These are phyloP conservation scores for Globisporangium okanoganense DNA, from an alignment of 352 stramenopile genomes.

Conservation along the genomic window DNA sequence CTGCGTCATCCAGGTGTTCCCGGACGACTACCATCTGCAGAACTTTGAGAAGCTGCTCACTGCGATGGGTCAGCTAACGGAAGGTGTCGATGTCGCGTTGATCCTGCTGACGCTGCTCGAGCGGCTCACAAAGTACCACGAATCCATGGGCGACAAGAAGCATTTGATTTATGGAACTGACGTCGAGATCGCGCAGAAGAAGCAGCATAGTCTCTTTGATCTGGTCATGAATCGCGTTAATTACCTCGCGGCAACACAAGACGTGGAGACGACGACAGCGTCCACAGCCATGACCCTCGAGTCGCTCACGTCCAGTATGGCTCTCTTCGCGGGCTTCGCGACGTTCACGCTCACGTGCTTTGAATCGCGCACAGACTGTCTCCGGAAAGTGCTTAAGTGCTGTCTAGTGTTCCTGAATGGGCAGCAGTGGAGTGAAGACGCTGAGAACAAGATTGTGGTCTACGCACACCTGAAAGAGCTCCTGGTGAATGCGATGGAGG, in stretches of 20 bases:
- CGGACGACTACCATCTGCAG: slow-evolving; percentile 96
- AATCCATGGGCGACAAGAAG: slow-evolving; percentile 27
- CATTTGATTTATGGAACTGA: slow-evolving; percentile 18
- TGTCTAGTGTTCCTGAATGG: slow-evolving; percentile 30
- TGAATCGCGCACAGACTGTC: slow-evolving; percentile 16
- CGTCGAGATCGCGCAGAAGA: slow-evolving; percentile 7
- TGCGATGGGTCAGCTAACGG: slow-evolving; percentile 81
- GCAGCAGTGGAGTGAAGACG: slow-evolving; percentile 1
- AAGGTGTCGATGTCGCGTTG: slow-evolving; percentile 88
- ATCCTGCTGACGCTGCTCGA: slow-evolving; percentile 94
- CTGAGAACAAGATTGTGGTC: slow-evolving; percentile 7
- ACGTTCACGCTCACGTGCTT: slow-evolving; percentile 42
- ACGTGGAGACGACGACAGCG: slow-evolving; percentile 1
- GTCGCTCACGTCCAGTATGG: slow-evolving; percentile 23
- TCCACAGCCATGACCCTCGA: neutral
- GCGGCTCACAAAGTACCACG: slow-evolving; percentile 89
- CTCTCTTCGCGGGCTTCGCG: slow-evolving; percentile 53
- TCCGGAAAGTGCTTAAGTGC: slow-evolving; percentile 26
- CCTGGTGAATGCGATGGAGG: slow-evolving; percentile 15
- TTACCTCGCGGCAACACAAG: neutral
- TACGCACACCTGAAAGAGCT: slow-evolving; percentile 15
- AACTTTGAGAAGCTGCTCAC: slow-evolving; percentile 92
- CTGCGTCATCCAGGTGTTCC: slow-evolving; percentile 98
- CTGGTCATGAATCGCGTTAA: slow-evolving; percentile 16
- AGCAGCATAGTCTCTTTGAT: slow-evolving; percentile 18